phyloP scores from a whole-genome alignment of 306 rosid genomes.

The Aeschynomene evenia region DNA sequence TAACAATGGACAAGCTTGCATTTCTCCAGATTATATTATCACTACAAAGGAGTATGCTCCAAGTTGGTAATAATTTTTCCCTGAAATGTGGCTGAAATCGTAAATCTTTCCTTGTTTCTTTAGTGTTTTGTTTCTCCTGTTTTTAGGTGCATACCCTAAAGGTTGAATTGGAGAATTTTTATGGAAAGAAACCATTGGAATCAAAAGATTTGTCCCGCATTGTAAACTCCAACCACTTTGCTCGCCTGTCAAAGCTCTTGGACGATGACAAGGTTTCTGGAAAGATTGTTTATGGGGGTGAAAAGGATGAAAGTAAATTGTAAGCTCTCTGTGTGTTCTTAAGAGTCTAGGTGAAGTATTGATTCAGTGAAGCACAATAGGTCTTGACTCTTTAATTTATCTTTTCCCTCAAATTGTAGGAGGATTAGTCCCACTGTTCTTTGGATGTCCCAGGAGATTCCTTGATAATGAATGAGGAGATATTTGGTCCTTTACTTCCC shows the following conservation, averaged over 20 bases:
- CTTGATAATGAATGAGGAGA: conserved; percentile 82
- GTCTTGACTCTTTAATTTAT: conserved; percentile 21
- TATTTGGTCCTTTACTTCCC: conserved; percentile 97
- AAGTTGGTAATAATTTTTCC: conserved; percentile 63
- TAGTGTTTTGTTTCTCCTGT: conserved; percentile 25
- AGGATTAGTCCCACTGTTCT: conserved; percentile 88
- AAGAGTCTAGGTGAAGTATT: conserved; percentile 7
- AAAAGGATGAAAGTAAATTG: conserved; percentile 72
- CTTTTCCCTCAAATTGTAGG: conserved; percentile 46
- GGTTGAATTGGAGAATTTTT: conserved; percentile 70
- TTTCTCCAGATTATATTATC: conserved; percentile 78
- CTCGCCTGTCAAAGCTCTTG: conserved; percentile 82
- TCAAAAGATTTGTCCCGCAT: conserved; percentile 91
- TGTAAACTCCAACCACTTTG: conserved; percentile 78
- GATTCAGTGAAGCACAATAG: conserved; percentile 13
- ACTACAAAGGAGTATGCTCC: conserved; percentile 80
- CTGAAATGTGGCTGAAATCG: conserved; percentile 10
- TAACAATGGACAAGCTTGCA: conserved; percentile 95
- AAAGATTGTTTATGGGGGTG: conserved; percentile 86
- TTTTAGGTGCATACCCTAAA: conserved; percentile 76
- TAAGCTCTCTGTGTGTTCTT: conserved; percentile 44
- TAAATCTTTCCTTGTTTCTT: conserved; percentile 15
- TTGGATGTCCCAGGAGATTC: conserved; percentile 82
- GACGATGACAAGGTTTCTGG: conserved; percentile 87
- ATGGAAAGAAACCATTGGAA: conserved; percentile 76